phyloP scores from a whole-genome alignment of 768 basidiomycete genomes.

The Boletus subcaerulescens region DNA sequence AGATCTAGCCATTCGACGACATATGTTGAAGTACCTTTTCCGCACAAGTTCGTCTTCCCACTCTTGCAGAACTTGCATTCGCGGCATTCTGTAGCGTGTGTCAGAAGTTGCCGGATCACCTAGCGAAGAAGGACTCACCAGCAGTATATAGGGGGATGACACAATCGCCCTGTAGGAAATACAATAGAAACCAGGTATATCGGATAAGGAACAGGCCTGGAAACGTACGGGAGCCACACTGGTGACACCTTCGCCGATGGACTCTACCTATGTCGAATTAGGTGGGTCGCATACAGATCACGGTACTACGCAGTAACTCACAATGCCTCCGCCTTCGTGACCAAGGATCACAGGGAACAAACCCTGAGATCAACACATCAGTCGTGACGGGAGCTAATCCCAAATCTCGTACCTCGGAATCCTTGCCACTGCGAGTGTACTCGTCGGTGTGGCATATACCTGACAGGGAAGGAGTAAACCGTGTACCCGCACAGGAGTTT shows the following conservation, averaged over 20 bases:
- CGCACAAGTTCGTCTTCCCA: constrained; percentile 98
- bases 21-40: constrained; percentile 57
- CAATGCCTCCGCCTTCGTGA: constrained; percentile 91
- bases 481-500: constrained; percentile 1
- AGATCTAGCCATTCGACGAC: neutral
- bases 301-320: constrained; percentile 37
- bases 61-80: constrained; percentile 99
- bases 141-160: constrained; percentile 97
- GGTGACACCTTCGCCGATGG: constrained; percentile 95
- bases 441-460: constrained; percentile 98
- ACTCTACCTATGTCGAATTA: constrained; percentile 72
- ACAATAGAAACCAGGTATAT: neutral
- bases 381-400: neutral
- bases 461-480: constrained; percentile 24
- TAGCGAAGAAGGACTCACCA: constrained; percentile 42
- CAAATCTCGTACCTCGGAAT: constrained; percentile 70
- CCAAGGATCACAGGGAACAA: constrained; percentile 91
- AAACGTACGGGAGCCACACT: constrained; percentile 53
- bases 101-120: neutral
- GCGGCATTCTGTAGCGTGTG: constrained; percentile 61
- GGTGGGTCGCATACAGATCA: neutral
- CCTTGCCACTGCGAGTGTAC: constrained; percentile 93
- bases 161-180: constrained; percentile 71
- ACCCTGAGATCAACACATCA: constrained; percentile 46
- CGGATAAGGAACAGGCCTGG: neutral